phyloP scores from a whole-genome alignment of 371 early-diverging fungal genomes.

The Lichtheimia ramosa region DNA sequence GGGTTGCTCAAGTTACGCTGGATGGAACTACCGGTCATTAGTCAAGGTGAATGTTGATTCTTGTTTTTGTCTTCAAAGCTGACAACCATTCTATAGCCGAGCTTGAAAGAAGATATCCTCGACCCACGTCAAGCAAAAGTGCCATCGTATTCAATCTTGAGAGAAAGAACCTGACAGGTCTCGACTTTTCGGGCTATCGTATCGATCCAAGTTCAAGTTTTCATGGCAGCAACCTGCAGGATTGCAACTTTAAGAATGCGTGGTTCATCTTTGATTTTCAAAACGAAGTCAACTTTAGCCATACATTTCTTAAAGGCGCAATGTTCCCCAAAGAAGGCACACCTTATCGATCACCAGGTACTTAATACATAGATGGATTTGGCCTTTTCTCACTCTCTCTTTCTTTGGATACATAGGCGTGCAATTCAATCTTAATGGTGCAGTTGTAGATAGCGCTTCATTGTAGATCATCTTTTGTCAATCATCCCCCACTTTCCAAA shows the following conservation, averaged over 20 bases:
- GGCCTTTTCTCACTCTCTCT: background rate
- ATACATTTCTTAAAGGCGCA: conserved; percentile 23
- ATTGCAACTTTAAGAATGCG: conserved; percentile 25
- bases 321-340: conserved; percentile 29
- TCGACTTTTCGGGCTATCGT: conserved; percentile 35
- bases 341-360: conserved; percentile 22
- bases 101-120: conserved; percentile 24
- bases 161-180: conserved; percentile 23
- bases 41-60: conserved; percentile 26
- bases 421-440: conserved; percentile 15
- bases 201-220: conserved; percentile 39
- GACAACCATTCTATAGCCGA: conserved; percentile 16
- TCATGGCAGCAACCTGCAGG: conserved; percentile 32
- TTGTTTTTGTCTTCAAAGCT: background rate
- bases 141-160: conserved; percentile 21
- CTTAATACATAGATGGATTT: background rate
- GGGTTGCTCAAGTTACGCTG: conserved; percentile 30
- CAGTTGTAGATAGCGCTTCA: background rate
- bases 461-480: no score
- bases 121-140: conserved; percentile 1
- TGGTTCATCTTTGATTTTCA: conserved; percentile 37
- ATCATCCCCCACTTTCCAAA: no score
- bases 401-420: conserved; percentile 1
- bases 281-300: conserved; percentile 26
- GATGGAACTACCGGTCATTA: conserved; percentile 25